These are phyloP conservation scores for Picea engelmannii DNA, from an alignment of 83 land plant genomes.

Conservation along the genomic window DNA sequence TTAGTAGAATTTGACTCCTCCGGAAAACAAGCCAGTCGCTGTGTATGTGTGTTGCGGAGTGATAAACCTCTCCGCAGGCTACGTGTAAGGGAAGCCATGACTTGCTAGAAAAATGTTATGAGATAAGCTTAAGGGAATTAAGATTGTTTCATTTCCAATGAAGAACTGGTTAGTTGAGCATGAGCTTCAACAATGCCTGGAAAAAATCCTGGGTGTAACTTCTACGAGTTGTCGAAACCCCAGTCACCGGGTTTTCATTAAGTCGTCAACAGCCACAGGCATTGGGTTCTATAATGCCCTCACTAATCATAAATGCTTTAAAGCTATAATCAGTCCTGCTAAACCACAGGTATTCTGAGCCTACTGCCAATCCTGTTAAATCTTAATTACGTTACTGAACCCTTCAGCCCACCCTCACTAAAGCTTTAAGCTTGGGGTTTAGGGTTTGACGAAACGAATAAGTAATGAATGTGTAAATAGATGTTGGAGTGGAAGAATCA, in stretches of 20 bases:
- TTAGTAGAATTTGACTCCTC: background rate
- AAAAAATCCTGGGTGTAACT: background rate
- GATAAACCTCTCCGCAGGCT: background rate
- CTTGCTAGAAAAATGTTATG: background rate
- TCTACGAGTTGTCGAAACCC: too few relatives aligned
- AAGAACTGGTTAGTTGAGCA: background rate
- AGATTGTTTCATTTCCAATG: background rate
- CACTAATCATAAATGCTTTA: background rate
- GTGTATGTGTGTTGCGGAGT: background rate
- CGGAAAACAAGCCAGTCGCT: background rate
- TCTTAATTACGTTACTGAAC: too few relatives aligned
- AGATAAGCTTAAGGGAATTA: background rate
- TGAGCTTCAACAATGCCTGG: background rate
- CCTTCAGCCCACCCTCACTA: too few relatives aligned
- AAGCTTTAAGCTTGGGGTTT: background rate
- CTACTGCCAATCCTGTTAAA: background rate
- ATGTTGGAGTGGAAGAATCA: background rate
- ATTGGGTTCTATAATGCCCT: background rate
- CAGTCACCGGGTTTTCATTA: too few relatives aligned
- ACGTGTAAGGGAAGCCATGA: constrained; percentile 11
- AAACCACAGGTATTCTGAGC: background rate
- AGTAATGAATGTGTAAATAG: background rate
- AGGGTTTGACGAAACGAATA: background rate
- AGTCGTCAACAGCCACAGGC: too few relatives aligned
- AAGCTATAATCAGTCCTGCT: background rate